A percentile compares a stretch with the other conserved stretches of the same genome.
phyloP scores from a whole-genome alignment of 495 filamentous ascomycete genomes.

The Stereocaulon alpinum region DNA sequence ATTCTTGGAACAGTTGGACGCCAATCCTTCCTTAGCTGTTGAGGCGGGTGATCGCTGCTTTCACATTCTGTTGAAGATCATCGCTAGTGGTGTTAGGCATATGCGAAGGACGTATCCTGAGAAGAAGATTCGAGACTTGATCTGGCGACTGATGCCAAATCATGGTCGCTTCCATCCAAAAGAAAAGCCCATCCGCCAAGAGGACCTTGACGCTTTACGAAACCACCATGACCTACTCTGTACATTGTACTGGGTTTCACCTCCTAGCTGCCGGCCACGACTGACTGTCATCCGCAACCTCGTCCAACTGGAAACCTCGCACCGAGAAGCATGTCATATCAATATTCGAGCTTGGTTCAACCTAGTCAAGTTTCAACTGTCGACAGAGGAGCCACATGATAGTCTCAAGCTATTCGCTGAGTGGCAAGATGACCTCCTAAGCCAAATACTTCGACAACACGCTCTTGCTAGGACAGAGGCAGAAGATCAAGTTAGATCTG shows the following conservation, averaged over 20 bases:
- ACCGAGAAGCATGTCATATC: slow-evolving; percentile 76
- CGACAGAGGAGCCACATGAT: slow-evolving; percentile 41
- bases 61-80: slow-evolving; percentile 81
- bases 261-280: slow-evolving; percentile 56
- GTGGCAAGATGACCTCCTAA: slow-evolving; percentile 58
- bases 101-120: slow-evolving; percentile 46
- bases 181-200: slow-evolving; percentile 59
- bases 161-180: slow-evolving; percentile 80
- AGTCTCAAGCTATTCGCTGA: slow-evolving; percentile 48
- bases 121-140: slow-evolving; percentile 67
- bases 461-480: slow-evolving; percentile 48
- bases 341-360: slow-evolving; percentile 74
- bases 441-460: slow-evolving; percentile 49
- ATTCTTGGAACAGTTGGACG: slow-evolving; percentile 66
- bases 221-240: slow-evolving; percentile 93
- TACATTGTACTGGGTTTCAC: slow-evolving; percentile 79
- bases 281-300: slow-evolving; percentile 63
- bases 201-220: slow-evolving; percentile 72
- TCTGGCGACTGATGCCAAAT: slow-evolving; percentile 76
- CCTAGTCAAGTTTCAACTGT: slow-evolving; percentile 64
- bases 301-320: slow-evolving; percentile 67
- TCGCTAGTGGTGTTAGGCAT: slow-evolving; percentile 58
- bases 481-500: slow-evolving; percentile 41
- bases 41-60: slow-evolving; percentile 73
- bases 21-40: slow-evolving; percentile 48